Evolutionary conservation across 2,329 filamentous ascomycete genomes (phyloP), one percentile per base, ranked within the genome.

Genomic region (Cytospora piceicola): DNA sequence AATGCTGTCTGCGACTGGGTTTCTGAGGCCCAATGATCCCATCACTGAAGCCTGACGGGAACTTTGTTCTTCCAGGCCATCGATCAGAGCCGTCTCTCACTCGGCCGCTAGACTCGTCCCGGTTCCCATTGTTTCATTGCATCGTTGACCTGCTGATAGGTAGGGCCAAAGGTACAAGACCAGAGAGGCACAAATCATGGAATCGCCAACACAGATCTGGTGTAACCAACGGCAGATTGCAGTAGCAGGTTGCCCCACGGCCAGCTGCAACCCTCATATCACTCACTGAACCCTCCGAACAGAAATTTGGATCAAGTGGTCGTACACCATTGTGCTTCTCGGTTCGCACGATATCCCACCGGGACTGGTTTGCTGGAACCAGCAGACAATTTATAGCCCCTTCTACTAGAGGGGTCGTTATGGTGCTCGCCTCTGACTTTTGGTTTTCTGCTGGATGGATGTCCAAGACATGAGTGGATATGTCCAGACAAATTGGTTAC

Each of bases 201-300:
- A 57, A 42, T 55, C n/a, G 30, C 61, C 36, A 64, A 68, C 60
- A 66, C 64, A 68, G 67, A 68, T 68, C 67, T 68, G 57, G 67
- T 68, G 67, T 68, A 58, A 68, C 67, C 22, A 14, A 32, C 67
- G 67, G 67, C 67, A 68, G 58, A 68, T 66, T 68, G 67, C 67
- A 68, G 64, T 68, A 66, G 66, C 55, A 64, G 61, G 61, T 54
- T 30, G 61, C 64, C 46, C 57, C 64, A 58, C 65, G 60, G 64
- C 58, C 64, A 60, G 61, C 61, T 61, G 56, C 53, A 55, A 63
- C 66, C 63, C 46, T 60, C 56, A 66, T 68, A 61, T 66, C 66
- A 66, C 59, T 51, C 58, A 63, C 63, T 68, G 66, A 68, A 54
- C 58, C 61, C 57, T 59, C 60, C 58, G 39, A 63, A 58, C 66